phyloP scores from a whole-genome alignment of 257 asterid species.

The Solanum clarkiae region DNA sequence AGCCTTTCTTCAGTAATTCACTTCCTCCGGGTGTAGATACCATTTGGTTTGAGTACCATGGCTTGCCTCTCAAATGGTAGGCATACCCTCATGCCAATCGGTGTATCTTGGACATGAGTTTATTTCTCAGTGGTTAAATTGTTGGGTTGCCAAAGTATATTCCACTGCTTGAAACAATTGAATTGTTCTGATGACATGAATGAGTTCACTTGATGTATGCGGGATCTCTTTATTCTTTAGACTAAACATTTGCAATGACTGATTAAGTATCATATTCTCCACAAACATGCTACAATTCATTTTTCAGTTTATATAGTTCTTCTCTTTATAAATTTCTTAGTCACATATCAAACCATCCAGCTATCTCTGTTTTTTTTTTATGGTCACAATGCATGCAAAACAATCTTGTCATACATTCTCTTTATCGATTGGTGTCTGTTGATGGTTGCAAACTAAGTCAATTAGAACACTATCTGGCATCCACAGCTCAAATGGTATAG shows the following conservation, averaged over 20 bases:
- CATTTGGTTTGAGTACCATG: conserved; percentile 95
- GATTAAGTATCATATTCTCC: neutral
- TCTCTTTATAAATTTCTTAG: neutral
- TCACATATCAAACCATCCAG: neutral
- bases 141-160: neutral
- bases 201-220: neutral
- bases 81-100: neutral
- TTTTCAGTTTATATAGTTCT: neutral
- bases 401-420: neutral
- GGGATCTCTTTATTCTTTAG: neutral
- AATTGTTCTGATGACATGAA: neutral
- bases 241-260: neutral
- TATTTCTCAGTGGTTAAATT: neutral
- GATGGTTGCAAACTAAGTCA: neutral
- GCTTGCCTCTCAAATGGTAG: conserved; percentile 95
- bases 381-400: neutral
- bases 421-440: neutral
- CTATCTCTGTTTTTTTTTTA: neutral
- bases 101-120: neutral
- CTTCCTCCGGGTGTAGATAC: conserved; percentile 98
- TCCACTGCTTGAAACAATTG: neutral
- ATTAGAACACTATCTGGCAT: neutral
- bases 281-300: neutral
- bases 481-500: neutral
- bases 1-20: conserved; percentile 77